Base-by-base conservation (phyloP, 345 rosid genomes). In the Populus simonii region DNA sequence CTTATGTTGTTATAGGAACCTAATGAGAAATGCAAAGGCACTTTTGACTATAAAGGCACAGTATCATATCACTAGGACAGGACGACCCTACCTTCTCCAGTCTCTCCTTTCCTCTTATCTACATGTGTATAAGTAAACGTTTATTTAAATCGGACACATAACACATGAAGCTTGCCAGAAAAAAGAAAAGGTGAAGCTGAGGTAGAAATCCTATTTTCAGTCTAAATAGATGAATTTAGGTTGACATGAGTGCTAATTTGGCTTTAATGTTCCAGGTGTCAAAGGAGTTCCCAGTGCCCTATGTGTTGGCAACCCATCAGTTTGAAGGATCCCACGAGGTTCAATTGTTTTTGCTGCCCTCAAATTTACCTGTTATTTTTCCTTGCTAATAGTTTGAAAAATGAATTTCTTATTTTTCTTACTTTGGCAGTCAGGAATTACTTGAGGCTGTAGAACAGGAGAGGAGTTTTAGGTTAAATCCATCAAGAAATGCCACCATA, bases 211-310 rank as follows among this genome's bases (percentile, higher is more conserved):
- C 68, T 29, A 25, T 63, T 25, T 11, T 63, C 35, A 13, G 2
- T 12, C 18, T 13, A 13, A 63, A 63, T 15, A 29, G 17, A 63
- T 23, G 45, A 41, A 2, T 41, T 41, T 8, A 41, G 45, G 9
- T 57, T 45, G 68, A 68, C 10, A 16, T 59, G 57, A 69, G 47
- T 65, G 70, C 8, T 29, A 33, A 4, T 80, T 80, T 23, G 7
- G 18, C 53, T 68, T 59, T 53, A 27, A 51, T 70, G 70, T 78
- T 85, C 55, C 78, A 95, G 99, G 98, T 96, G 99, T 77, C 99
- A 96, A 74, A 92, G 98, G 86, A 96, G 99, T 77, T 93, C 99
- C 45, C 97, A 93, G 74, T 96, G 99, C 85, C 99, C 99, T 8
- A 96, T 96, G 99, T 96, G 99, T 74, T 92, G 96, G 97, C 99